Base-by-base conservation (phyloP, 805 yeast species). In the Saccharomyces jurei region DNA sequence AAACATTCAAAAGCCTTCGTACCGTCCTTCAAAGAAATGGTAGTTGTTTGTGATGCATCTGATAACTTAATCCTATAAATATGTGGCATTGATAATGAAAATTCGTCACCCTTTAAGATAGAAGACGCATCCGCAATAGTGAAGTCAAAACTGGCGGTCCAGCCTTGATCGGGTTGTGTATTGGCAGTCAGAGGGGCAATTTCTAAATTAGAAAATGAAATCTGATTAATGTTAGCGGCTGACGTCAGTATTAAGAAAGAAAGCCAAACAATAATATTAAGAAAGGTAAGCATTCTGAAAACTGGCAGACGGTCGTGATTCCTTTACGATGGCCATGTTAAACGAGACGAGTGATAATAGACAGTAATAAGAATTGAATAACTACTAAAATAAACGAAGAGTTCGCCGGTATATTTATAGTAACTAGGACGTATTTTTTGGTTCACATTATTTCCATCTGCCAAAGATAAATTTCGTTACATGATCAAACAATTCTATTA, bases 21-120 rank as follows among this genome's bases (percentile, higher is more conserved):
- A 14, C 69, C 71, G 54, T 61, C 71, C 41, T 54, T 48, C 28
- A 61, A 51, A 6, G 56, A 31, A n/a, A 65, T 63, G 21, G 54
- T 59, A 17, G 61, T 54, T 21, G 60, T 59, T 9, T 56, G 28
- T 13, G 54, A 56, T 47, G 55, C 58, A 17, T 61, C 66, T 22
- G 61, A 60, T 50, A 73, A 71, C 49, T 70, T 67, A 31, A 73
- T 55, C 50, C 74, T 68, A 57, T 72, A 72, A 27, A 73, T 67
- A 51, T 64, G 54, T 8, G 71, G 68, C 59, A 74, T 54, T 2
- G 52, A 49, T 5, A 73, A 30, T 2, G 61, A 49, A 54, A 67
- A 72, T 22, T 57, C 54, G 36, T 68, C 72, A 21, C 67, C 73
- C 17, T 56, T 30, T 2, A 58, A 51, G 11, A 66, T 57, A 0